Conservation (phyloP, 106 monocot genomes). For the Acanthochlamys bracteata region DNA sequence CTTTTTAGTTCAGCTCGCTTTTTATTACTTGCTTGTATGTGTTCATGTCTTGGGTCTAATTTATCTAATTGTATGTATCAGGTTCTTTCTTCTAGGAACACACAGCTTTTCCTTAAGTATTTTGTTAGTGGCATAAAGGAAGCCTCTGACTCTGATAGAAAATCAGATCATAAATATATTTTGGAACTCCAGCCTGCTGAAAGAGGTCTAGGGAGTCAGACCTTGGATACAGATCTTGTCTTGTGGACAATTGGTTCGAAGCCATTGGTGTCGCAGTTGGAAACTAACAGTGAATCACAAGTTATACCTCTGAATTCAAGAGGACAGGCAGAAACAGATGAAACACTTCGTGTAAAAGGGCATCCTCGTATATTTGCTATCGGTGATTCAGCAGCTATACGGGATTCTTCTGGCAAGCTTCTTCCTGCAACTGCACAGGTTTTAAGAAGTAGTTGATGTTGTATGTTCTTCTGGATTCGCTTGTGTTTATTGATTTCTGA, state of each 20-base stretch:
- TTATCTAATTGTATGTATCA: conserved; percentile 12
- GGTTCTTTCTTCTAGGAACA: conserved; percentile 78
- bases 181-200: conserved; percentile 87
- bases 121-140: conserved; percentile 66
- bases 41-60: no score
- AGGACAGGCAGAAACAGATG: conserved; percentile 89
- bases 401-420: conserved; percentile 63
- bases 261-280: conserved; percentile 48
- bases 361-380: conserved; percentile 93
- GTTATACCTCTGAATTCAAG: conserved; percentile 61
- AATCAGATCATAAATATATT: conserved; percentile 28
- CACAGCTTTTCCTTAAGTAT: conserved; percentile 74
- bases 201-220: conserved; percentile 56
- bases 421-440: conserved; percentile 96
- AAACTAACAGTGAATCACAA: conserved; percentile 26
- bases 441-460: neutral
- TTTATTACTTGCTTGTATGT: neutral
- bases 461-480: no score
- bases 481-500: no score
- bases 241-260: conserved; percentile 95
- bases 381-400: conserved; percentile 88
- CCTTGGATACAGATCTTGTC: conserved; percentile 71
- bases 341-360: conserved; percentile 85
- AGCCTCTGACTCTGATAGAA: conserved; percentile 7
- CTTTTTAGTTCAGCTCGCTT: no score